phyloP scores from a whole-genome alignment of 2,329 filamentous ascomycete species.

The Exophiala alcalophila region DNA sequence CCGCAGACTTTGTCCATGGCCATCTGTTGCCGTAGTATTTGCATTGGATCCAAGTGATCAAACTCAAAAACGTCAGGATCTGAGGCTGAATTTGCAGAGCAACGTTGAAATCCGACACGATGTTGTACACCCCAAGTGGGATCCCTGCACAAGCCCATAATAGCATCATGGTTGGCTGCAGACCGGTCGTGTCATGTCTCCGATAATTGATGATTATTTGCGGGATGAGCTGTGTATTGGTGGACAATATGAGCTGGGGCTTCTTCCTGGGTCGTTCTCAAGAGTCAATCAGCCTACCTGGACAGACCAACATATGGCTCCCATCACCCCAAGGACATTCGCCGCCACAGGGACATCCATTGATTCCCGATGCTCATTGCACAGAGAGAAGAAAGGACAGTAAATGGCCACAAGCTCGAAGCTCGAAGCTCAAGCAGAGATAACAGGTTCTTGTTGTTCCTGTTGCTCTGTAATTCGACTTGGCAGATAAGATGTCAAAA shows the following conservation, averaged over 20 bases:
- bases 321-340: conserved; percentile 59
- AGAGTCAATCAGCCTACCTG: conserved; percentile 51
- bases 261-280: not conserved
- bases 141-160: conserved; percentile 67
- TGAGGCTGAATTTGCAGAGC: conserved; percentile 56
- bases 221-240: conserved; percentile 56
- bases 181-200: conserved; percentile 62
- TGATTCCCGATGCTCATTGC: not conserved
- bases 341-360: conserved; percentile 58
- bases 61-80: conserved; percentile 52
- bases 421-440: too few species aligned
- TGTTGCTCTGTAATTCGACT: too few species aligned
- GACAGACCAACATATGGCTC: conserved; percentile 65
- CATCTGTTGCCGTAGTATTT: conserved; percentile 57
- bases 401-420: too few species aligned
- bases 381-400: too few species aligned
- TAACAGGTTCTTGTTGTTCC: too few species aligned
- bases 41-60: conserved; percentile 56
- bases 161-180: conserved; percentile 70
- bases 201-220: conserved; percentile 68
- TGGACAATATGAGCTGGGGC: not conserved
- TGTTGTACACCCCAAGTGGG: conserved; percentile 62
- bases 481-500: too few species aligned
- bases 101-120: conserved; percentile 53
- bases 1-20: conserved; percentile 49